Conservation (phyloP, 2,329 filamentous ascomycete species). For the Ophiostoma pallidulum region DNA sequence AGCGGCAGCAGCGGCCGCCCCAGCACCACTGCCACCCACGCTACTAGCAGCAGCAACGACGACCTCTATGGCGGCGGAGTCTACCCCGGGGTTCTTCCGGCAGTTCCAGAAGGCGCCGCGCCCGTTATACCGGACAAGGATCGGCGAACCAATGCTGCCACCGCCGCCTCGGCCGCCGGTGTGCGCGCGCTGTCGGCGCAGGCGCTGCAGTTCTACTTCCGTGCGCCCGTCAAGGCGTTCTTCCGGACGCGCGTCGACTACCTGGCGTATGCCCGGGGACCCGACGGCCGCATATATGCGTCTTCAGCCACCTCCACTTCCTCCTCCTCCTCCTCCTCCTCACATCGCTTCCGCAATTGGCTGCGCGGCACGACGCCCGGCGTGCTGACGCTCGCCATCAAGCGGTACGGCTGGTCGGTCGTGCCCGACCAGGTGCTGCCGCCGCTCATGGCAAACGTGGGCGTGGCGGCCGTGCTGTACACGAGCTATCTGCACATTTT, state of each 20-base stretch:
- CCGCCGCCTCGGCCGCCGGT: slow-evolving; percentile 74
- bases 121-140: slow-evolving; percentile 34
- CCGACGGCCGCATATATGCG: slow-evolving; percentile 23
- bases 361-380: slow-evolving; percentile 59
- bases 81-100: slow-evolving; percentile 34
- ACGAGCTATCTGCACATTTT: slow-evolving; percentile 66
- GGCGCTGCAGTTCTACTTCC: slow-evolving; percentile 81
- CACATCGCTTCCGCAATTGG: slow-evolving; percentile 37
- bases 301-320: too few species aligned
- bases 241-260: slow-evolving; percentile 87
- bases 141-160: slow-evolving; percentile 45
- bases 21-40: neutral
- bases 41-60: neutral
- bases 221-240: slow-evolving; percentile 84
- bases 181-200: slow-evolving; percentile 77
- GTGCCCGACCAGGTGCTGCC: slow-evolving; percentile 70
- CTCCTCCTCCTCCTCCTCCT: slow-evolving; percentile 8
- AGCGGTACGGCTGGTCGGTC: slow-evolving; percentile 62
- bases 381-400: slow-evolving; percentile 57
- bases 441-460: slow-evolving; percentile 63
- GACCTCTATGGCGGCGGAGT: slow-evolving; percentile 4
- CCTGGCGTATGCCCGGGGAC: slow-evolving; percentile 46
- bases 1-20: neutral
- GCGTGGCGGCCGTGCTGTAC: slow-evolving; percentile 65
- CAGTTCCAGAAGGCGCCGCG: slow-evolving; percentile 28